Percentiles rank a stretch among this genome's conserved stretches.
Evolutionary conservation across 2,329 filamentous ascomycete species (phyloP).

Genomic region (Gaeumannomyces sp.): DNA sequence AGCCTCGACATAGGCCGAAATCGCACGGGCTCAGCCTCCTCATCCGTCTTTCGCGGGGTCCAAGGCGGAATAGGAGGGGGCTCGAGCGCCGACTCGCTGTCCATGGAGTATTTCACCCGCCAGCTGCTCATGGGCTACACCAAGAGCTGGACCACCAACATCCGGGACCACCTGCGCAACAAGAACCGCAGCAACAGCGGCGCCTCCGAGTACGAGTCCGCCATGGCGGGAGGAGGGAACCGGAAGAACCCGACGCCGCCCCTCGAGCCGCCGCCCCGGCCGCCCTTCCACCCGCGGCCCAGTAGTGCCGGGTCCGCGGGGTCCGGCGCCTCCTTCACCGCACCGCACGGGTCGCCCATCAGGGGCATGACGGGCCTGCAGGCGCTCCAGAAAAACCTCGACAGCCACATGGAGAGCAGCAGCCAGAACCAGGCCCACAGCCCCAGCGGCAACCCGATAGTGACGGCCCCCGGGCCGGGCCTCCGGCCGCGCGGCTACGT

Average conservation of each 20-base stretch:
- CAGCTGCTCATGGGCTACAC: slow-evolving; percentile 53
- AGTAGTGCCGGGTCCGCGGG: slow-evolving; percentile 28
- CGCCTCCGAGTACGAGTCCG: slow-evolving; percentile 7
- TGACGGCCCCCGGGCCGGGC: slow-evolving; percentile 39
- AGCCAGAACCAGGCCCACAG: neutral
- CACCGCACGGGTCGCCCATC: slow-evolving; percentile 6
- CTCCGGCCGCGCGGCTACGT: slow-evolving; percentile 61
- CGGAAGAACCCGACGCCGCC: neutral
- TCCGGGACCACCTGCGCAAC: slow-evolving; percentile 39
- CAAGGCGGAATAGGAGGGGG: too few species aligned
- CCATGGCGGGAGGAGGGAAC: neutral
- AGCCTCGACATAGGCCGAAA: slow-evolving; percentile 10
- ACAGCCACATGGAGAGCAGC: neutral
- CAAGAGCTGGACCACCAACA: slow-evolving; percentile 40
- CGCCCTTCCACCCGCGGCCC: slow-evolving; percentile 23
- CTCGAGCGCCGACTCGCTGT: neutral
- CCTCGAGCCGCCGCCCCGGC: slow-evolving; percentile 8
- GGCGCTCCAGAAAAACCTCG: slow-evolving; percentile 5
- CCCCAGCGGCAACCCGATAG: slow-evolving; percentile 15
- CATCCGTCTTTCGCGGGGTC: neutral
- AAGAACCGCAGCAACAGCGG: slow-evolving; percentile 23
- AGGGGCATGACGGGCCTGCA: neutral
- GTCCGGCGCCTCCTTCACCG: slow-evolving; percentile 23
- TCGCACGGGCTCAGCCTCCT: slow-evolving; percentile 4
- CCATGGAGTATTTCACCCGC: slow-evolving; percentile 37